Percentiles rank a stretch among this genome's conserved stretches.
Evolutionary conservation across 306 rosid genomes (phyloP).

Genomic region (Gleditsia sinensis): DNA sequence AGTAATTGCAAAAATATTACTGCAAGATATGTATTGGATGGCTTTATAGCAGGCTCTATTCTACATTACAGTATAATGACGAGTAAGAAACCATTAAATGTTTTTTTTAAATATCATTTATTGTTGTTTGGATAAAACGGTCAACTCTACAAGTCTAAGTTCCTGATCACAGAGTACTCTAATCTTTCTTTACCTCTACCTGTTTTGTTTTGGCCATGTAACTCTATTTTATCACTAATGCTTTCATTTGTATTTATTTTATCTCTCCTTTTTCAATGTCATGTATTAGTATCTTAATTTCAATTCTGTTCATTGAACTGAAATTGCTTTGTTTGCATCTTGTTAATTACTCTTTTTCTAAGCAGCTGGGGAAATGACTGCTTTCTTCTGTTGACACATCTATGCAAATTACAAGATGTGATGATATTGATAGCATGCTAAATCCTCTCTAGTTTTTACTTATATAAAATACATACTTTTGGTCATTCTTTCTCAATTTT

Average conservation of each 20-base stretch:
- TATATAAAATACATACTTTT: background rate
- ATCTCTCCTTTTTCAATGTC: too few species aligned
- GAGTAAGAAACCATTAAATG: background rate
- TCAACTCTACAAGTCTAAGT: background rate
- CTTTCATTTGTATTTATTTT: too few species aligned
- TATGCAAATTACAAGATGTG: too few species aligned
- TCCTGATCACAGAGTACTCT: background rate
- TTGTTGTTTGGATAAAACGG: background rate
- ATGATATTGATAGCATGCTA: background rate
- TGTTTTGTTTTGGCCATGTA: too few species aligned
- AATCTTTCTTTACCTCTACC: background rate
- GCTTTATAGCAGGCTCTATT: background rate
- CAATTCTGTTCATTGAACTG: too few species aligned
- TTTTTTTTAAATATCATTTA: background rate
- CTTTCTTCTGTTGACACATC: too few species aligned
- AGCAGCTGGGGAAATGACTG: too few species aligned
- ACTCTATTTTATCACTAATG: too few species aligned
- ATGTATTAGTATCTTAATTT: too few species aligned
- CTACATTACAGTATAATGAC: background rate
- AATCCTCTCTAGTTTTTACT: background rate
- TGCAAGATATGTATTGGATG: background rate
- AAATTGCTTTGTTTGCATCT: too few species aligned
- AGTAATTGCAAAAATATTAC: background rate
- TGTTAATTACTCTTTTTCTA: too few species aligned
- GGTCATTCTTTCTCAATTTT: background rate